Evolutionary conservation across 2,329 filamentous ascomycete genomes (phyloP).

Genomic region (Biscogniauxia sp.): DNA sequence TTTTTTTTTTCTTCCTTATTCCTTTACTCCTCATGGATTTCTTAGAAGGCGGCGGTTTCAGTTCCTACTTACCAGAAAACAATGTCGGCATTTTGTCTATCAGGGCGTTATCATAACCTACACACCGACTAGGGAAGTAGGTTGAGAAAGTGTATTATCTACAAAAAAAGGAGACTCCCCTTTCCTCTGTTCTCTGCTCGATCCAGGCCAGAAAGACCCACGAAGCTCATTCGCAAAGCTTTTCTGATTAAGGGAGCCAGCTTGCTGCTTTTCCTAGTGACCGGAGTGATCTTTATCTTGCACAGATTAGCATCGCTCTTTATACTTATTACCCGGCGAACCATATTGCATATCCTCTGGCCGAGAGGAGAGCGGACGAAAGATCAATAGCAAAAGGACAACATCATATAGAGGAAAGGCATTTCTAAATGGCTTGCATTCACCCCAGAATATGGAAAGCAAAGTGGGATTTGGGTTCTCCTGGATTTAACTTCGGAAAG

Average conservation of each 20-base stretch:
- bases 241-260: neutral
- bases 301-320: neutral
- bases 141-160: neutral
- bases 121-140: neutral
- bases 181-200: neutral
- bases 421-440: neutral
- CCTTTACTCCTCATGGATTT: neutral
- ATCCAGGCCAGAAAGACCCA: neutral
- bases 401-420: neutral
- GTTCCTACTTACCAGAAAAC: neutral
- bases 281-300: neutral
- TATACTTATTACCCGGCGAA: neutral
- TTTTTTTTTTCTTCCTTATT: neutral
- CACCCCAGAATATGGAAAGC: neutral
- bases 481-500: neutral
- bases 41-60: neutral
- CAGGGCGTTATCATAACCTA: neutral
- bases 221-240: neutral
- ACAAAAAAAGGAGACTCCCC: neutral
- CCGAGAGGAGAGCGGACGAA: neutral
- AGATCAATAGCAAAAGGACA: neutral
- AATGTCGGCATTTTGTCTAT: neutral
- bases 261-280: too few relatives aligned
- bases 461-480: neutral
- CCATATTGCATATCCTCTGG: neutral